phyloP scores from a whole-genome alignment of 257 asterid species.

The Solanum peruvianum region DNA sequence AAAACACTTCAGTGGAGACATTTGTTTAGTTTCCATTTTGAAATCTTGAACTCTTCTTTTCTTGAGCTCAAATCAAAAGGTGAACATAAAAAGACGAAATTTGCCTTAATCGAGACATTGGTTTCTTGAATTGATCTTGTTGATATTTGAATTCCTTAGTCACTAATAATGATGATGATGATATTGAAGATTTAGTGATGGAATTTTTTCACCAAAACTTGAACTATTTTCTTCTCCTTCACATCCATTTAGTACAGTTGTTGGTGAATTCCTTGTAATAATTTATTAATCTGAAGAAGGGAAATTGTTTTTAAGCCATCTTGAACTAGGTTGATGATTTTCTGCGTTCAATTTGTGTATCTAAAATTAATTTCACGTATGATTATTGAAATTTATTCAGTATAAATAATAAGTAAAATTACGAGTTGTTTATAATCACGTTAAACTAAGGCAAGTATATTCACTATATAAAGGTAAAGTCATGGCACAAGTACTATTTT shows the following conservation, averaged over 20 bases:
- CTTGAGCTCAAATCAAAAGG: constrained; percentile 15
- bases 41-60: constrained; percentile 14
- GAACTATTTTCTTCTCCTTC: constrained; percentile 42
- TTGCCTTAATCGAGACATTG: constrained; percentile 33
- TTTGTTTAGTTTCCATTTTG: constrained; percentile 13
- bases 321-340: constrained; percentile 14
- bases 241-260: constrained; percentile 34
- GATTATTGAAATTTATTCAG: background rate
- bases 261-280: constrained; percentile 31
- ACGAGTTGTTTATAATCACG: background rate
- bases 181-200: constrained; percentile 9
- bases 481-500: background rate
- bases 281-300: constrained; percentile 33
- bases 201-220: constrained; percentile 25
- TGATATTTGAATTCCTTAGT: background rate
- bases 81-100: constrained; percentile 31
- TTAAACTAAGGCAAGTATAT: background rate
- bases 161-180: background rate
- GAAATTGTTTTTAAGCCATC: constrained; percentile 32
- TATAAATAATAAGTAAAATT: background rate
- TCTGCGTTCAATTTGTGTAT: constrained; percentile 17
- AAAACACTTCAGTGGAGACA: constrained; percentile 40
- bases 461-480: background rate
- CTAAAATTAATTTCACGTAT: background rate
- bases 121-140: constrained; percentile 14